phyloP scores from a whole-genome alignment of 2,329 filamentous ascomycete genomes.

The Ophiobolus disseminans region DNA sequence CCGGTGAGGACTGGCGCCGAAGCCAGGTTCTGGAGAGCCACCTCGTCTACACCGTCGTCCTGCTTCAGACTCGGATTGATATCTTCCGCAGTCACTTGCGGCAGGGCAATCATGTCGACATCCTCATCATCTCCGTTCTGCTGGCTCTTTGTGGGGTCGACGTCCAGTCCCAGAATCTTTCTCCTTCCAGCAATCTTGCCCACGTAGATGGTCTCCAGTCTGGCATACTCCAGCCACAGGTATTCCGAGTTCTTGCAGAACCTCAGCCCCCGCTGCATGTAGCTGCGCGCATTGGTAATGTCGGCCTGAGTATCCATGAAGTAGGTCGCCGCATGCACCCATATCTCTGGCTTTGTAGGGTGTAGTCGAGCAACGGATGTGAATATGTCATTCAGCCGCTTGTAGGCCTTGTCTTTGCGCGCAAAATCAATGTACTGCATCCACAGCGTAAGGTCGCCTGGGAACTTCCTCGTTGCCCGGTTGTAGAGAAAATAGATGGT shows the following conservation, averaged over 20 bases:
- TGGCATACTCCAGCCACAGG: conserved; percentile 89
- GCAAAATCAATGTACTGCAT: conserved; percentile 88
- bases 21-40: conserved; percentile 68
- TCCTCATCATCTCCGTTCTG: conserved; percentile 56
- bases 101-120: conserved; percentile 61
- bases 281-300: conserved; percentile 82
- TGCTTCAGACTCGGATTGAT: conserved; percentile 62
- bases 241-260: conserved; percentile 80
- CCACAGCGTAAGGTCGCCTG: conserved; percentile 83
- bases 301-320: conserved; percentile 81
- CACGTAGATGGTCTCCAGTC: conserved; percentile 91
- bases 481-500: conserved; percentile 91
- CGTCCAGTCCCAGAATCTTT: conserved; percentile 69
- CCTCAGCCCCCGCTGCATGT: conserved; percentile 87
- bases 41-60: conserved; percentile 58
- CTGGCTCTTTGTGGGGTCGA: conserved; percentile 52
- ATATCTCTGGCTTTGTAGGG: conserved; percentile 81
- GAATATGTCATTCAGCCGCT: conserved; percentile 66
- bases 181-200: conserved; percentile 78
- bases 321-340: conserved; percentile 82
- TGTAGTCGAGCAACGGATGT: conserved; percentile 80
- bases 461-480: conserved; percentile 82
- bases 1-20: conserved; percentile 84
- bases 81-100: conserved; percentile 67
- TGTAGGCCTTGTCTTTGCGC: conserved; percentile 67